Conservation (phyloP, 179 eudicot species). For the Spinacia oleracea region DNA sequence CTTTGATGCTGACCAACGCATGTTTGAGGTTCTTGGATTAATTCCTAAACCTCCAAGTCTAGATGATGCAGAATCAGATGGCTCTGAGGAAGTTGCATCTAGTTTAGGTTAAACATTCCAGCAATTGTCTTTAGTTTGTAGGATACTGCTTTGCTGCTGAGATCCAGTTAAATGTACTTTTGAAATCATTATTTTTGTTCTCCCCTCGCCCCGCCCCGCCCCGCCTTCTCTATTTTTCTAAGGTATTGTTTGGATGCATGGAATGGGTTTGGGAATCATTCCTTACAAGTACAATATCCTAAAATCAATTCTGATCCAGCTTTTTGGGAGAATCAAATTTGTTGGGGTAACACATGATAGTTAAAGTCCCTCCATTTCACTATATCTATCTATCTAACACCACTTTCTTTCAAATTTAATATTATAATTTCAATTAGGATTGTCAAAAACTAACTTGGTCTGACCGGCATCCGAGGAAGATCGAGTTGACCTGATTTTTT, state of each 20-base stretch:
- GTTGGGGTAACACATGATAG: no score
- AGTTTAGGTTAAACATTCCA: constrained; percentile 44
- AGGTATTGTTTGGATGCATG: not conserved
- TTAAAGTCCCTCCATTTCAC: no score
- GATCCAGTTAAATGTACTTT: constrained; percentile 6
- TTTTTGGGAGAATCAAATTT: not conserved
- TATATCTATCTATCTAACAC: no score
- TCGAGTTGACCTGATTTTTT: no score
- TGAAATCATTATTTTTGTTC: not conserved
- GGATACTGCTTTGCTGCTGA: not conserved
- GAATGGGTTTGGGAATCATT: not conserved
- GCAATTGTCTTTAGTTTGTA: constrained; percentile 9
- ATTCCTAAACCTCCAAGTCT: constrained; percentile 78
- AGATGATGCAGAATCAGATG: constrained; percentile 47
- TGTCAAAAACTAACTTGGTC: no score
- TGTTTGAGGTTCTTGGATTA: constrained; percentile 90
- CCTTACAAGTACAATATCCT: not conserved
- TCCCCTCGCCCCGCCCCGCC: not conserved
- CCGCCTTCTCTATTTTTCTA: not conserved
- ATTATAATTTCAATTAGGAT: no score
- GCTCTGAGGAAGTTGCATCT: constrained; percentile 43
- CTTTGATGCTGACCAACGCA: constrained; percentile 79
- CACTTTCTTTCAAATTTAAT: no score
- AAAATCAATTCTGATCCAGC: not conserved
- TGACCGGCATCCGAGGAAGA: no score